Percentiles rank a stretch among this genome's conserved stretches.
phyloP scores from a whole-genome alignment of 768 basidiomycete genomes.

The Trametes punicea region DNA sequence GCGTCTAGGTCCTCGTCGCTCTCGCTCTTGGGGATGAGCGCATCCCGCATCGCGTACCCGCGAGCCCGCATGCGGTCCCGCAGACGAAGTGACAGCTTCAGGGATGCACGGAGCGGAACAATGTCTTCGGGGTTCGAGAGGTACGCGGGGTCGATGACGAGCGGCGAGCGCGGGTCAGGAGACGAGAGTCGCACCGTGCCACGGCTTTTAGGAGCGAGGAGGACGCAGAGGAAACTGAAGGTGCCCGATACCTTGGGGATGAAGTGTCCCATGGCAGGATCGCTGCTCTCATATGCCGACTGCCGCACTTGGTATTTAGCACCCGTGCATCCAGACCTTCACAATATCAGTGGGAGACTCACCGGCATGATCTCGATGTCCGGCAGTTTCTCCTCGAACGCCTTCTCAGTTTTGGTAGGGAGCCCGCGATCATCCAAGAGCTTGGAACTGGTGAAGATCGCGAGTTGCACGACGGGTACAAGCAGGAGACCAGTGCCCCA shows the following conservation, averaged over 20 bases:
- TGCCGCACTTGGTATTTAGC: too few species aligned
- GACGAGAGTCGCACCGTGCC: conserved; percentile 32
- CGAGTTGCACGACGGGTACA: conserved; percentile 30
- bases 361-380: conserved; percentile 40
- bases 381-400: conserved; percentile 29
- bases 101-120: conserved; percentile 23
- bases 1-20: conserved; percentile 32
- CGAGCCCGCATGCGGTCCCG: conserved; percentile 17
- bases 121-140: conserved; percentile 29
- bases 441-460: conserved; percentile 31
- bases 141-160: conserved; percentile 31
- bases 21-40: conserved; percentile 27
- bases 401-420: conserved; percentile 10
- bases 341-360: neutral
- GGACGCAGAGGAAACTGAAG: conserved; percentile 22
- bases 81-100: conserved; percentile 24
- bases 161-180: conserved; percentile 28
- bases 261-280: neutral
- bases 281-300: conserved; percentile 21
- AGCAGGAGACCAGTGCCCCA: conserved; percentile 35
- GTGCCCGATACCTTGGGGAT: conserved; percentile 13
- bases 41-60: conserved; percentile 21
- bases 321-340: too few species aligned
- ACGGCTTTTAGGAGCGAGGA: conserved; percentile 25
- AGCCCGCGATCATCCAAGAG: conserved; percentile 26